These are phyloP conservation scores for Trichoderma erinaceum DNA, from an alignment of 495 filamentous ascomycete species.

Conservation along the genomic window DNA sequence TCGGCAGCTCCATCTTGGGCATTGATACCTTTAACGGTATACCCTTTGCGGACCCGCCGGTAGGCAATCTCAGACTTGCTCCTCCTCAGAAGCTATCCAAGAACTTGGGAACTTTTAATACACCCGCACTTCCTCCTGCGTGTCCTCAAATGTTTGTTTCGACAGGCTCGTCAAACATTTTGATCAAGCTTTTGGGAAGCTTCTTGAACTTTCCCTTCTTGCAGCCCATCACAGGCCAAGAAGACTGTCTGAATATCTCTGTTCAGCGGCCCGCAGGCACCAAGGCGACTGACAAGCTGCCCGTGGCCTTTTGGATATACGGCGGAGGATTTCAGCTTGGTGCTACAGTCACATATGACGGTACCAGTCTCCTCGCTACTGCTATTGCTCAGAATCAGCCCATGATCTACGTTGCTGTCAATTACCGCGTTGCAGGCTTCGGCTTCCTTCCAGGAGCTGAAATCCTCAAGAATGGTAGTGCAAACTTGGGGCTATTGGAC, in stretches of 20 bases:
- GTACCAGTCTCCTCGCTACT: conserved; percentile 42
- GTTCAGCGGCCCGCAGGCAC: conserved; percentile 58
- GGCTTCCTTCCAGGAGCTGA: conserved; percentile 59
- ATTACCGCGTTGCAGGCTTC: conserved; percentile 56
- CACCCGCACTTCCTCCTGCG: conserved; percentile 40
- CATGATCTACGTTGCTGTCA: conserved; percentile 56
- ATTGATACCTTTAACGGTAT: conserved; percentile 46
- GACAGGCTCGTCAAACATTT: conserved; percentile 36
- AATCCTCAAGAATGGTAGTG: conserved; percentile 56
- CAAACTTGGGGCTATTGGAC: conserved; percentile 58
- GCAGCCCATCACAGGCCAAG: conserved; percentile 44
- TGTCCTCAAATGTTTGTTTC: conserved; percentile 53
- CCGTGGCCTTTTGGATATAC: conserved; percentile 70
- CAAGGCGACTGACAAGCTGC: conserved; percentile 48
- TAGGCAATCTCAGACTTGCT: conserved; percentile 36
- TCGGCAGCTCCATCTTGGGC: conserved; percentile 34
- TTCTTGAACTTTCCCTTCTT: conserved; percentile 54
- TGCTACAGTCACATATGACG: conserved; percentile 54
- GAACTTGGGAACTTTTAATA: conserved; percentile 46
- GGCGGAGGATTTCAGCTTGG: conserved; percentile 58
- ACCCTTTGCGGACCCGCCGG: conserved; percentile 41
- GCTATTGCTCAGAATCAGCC: conserved; percentile 53
- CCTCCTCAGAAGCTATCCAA: conserved; percentile 36
- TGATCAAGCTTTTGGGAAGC: conserved; percentile 44
- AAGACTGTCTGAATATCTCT: conserved; percentile 65